Evolutionary conservation across 352 stramenopile species (phyloP).

Genomic region (Aphanomyces euteiches): DNA sequence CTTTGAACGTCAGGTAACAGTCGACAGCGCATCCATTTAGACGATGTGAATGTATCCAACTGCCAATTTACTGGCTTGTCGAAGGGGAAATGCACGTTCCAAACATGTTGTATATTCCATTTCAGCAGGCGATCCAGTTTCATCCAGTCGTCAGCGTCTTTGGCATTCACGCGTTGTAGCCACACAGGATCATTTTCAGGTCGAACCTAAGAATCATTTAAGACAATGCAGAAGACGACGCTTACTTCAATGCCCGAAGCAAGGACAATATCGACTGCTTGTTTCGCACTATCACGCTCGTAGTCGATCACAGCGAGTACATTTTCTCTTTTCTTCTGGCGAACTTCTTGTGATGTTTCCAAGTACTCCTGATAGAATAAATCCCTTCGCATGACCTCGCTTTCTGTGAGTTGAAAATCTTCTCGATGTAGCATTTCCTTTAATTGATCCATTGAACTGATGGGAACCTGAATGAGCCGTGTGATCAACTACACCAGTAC

Average conservation of each 20-base stretch:
- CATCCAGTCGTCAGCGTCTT: slow-evolving; percentile 86
- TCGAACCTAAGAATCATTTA: slow-evolving; percentile 15
- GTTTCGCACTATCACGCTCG: slow-evolving; percentile 56
- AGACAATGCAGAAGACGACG: neutral
- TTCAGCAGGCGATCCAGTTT: slow-evolving; percentile 70
- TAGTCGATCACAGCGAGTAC: slow-evolving; percentile 61
- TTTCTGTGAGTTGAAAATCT: slow-evolving; percentile 68
- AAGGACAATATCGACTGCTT: slow-evolving; percentile 48
- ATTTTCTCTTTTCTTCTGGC: slow-evolving; percentile 46
- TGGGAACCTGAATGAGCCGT: slow-evolving; percentile 35
- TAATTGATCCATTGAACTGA: slow-evolving; percentile 70
- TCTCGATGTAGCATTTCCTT: slow-evolving; percentile 45
- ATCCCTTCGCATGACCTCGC: slow-evolving; percentile 70
- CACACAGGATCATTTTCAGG: slow-evolving; percentile 51
- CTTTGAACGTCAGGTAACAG: slow-evolving; percentile 50
- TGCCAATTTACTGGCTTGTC: slow-evolving; percentile 48
- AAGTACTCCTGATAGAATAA: slow-evolving; percentile 84
- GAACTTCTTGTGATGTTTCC: slow-evolving; percentile 67
- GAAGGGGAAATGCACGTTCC: slow-evolving; percentile 35
- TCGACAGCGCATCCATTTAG: slow-evolving; percentile 82
- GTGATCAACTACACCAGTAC: slow-evolving; percentile 14
- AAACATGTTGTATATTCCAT: slow-evolving; percentile 78
- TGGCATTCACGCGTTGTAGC: slow-evolving; percentile 77
- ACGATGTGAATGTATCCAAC: slow-evolving; percentile 81
- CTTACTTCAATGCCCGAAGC: slow-evolving; percentile 22